These are phyloP conservation scores for Talaromyces adpressus DNA, from an alignment of 495 filamentous ascomycete species.

Conservation along the genomic window DNA sequence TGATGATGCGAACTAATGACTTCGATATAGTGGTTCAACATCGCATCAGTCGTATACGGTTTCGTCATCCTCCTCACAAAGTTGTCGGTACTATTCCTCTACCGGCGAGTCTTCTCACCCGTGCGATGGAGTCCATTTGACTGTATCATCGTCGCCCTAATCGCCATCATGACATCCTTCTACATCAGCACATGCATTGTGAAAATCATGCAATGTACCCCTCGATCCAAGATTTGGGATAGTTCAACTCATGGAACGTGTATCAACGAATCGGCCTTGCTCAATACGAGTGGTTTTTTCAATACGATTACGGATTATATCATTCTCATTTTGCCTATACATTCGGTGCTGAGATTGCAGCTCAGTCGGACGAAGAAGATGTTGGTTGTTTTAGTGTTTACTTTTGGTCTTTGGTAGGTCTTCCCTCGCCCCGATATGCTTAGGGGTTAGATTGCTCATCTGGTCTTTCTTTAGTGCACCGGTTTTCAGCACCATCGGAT, in stretches of 20 bases:
- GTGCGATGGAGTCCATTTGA: conserved; percentile 18
- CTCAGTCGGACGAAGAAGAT: conserved; percentile 14
- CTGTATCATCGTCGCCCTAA: conserved; percentile 17
- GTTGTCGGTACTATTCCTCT: conserved; percentile 23
- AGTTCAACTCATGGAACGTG: conserved; percentile 14
- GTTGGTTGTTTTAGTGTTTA: conserved; percentile 21
- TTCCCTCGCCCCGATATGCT: not conserved
- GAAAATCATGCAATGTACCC: conserved; percentile 21
- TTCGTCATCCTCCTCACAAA: conserved; percentile 21
- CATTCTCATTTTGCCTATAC: conserved; percentile 22
- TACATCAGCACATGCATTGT: conserved; percentile 16
- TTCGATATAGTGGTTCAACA: conserved; percentile 22
- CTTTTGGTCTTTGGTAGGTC: conserved; percentile 21
- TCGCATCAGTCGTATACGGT: conserved; percentile 19
- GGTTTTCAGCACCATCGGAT: conserved; percentile 19
- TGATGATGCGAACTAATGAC: not conserved
- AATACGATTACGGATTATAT: conserved; percentile 24
- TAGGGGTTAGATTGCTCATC: not conserved
- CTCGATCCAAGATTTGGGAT: conserved; percentile 17
- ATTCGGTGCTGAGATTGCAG: conserved; percentile 17
- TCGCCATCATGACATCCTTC: conserved; percentile 15
- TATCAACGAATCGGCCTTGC: conserved; percentile 13
- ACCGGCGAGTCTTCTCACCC: conserved; percentile 27
- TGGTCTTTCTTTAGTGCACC: conserved; percentile 14
- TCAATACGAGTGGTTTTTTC: conserved; percentile 22